Evolutionary conservation across 2,329 filamentous ascomycete species (phyloP), one percentile per base, ranked within the genome.

Genomic region (Colletotrichum viniferum): DNA sequence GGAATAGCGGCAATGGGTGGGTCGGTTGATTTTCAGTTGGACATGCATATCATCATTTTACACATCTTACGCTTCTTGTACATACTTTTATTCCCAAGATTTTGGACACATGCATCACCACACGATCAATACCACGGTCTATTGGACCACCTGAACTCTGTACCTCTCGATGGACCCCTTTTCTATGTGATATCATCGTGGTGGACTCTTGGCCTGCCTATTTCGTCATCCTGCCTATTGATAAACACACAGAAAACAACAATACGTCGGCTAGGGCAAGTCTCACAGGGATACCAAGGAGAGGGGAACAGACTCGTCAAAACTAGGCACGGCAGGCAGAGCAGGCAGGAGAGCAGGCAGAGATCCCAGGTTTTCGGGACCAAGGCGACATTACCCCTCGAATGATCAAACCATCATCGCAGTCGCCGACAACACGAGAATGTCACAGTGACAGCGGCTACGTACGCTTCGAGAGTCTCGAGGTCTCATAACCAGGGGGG

Each of bases 401-500:
- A 61, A 61, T n/a, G 61, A 26, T 34, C 64, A 61, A 34, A 24
- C 58, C 26, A 34, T 34, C 64, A 38, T 71, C 61, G 34, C 55
- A 32, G 52, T 71, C 72, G 38, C 68, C 61, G 60, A 71, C 61
- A 66, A 71, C 61, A 66, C 52, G 68, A 36, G 48, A 71, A 74
- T 74, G 68, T 74, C 43, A 71, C 68, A n/a, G 68, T 74, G 30
- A 74, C 68, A 32, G 13, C n/a, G 32, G 63, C 66, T 14, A 58
- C 67, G 55, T 56, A 58, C 28, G 43, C 43, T 21, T 52, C 43
- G n/a, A 61, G 10, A 32, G 18, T 21, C 14, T 32, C n/a, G 34
- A 60, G 61, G 28, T 66, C 52, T 74, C 61, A 65, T 55, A 61
- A 74, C 72, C 43, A 28, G 43, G 69, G 21, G 21, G 36, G 34